Conservation (phyloP, 768 basidiomycete species). For the Podaxis sp. region DNA sequence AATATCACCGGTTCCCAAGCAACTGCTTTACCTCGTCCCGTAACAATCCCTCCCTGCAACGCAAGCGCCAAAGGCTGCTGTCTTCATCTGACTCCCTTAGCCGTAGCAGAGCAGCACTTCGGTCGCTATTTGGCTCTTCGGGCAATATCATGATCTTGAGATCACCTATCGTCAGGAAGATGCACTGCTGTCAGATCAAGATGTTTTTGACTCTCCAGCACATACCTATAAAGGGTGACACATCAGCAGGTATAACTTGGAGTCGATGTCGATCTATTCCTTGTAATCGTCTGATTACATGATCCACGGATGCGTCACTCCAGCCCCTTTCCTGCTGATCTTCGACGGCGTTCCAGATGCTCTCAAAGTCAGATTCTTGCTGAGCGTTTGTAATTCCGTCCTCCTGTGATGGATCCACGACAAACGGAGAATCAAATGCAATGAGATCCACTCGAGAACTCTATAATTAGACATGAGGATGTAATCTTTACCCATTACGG, state of each 20-base stretch:
- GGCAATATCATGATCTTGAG: conserved; percentile 55
- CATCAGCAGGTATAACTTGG: conserved; percentile 52
- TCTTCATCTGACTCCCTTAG: conserved; percentile 67
- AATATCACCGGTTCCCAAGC: conserved; percentile 23
- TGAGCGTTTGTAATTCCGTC: conserved; percentile 16
- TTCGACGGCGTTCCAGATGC: conserved; percentile 54
- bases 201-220: conserved; percentile 1
- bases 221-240: conserved; percentile 62
- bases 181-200: conserved; percentile 16
- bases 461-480: conserved; percentile 21
- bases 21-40: conserved; percentile 43
- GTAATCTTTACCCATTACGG: not conserved
- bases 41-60: conserved; percentile 47
- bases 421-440: conserved; percentile 70
- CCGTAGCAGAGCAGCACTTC: conserved; percentile 43
- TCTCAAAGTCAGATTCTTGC: conserved; percentile 47
- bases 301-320: conserved; percentile 59
- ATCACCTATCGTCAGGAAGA: conserved; percentile 47
- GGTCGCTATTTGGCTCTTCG: conserved; percentile 17
- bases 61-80: conserved; percentile 71
- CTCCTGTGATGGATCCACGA: conserved; percentile 39
- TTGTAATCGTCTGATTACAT: conserved; percentile 54
- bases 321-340: conserved; percentile 58
- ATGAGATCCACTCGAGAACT: conserved; percentile 58
- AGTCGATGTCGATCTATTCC: conserved; percentile 40